Base-by-base conservation (phyloP, 2,329 filamentous ascomycete genomes). In the Fusarium compactum region DNA sequence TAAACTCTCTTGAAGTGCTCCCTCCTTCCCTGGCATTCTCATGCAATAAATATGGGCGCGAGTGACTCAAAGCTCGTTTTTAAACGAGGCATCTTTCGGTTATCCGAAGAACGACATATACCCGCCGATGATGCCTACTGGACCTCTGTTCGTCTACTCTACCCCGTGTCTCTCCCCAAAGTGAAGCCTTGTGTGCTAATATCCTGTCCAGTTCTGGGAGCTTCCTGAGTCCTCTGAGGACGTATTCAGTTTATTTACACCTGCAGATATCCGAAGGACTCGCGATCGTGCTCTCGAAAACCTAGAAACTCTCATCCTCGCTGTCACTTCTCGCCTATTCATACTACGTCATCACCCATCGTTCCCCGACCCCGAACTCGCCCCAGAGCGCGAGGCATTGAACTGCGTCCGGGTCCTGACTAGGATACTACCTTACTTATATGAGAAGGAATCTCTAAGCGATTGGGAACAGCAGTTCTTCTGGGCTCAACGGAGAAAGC, bases 51-150 rank as follows among this genome's bases (percentile, higher is more conserved):
- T 45, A 99, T 99, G 96, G 96, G 96, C 82, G 95, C 95, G 79
- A 98, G 95, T 83, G 95, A 98, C 84, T 98, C 95, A 77, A 98
- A 98, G 87, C 90, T 98, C 79, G 94, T 95, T 79, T 98, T 99
- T 88, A 98, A 98, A 84, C 93, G 97, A 83, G 95, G 95, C 82
- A 97, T 98, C 84, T 98, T 98, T 85, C 90, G 92, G 78, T 89
- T 99, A 64, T 96, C 94, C n/a, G 94, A 97, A 80, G 92, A 97
- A 80, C 90, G 91, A 72, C 87, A 92, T 79, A 98, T 98, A 78
- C 87, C 94, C 65, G 90, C 94, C 60, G 92, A 96, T 81, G 94
- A 98, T 83, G 86, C 90, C 20, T 98, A 97, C 84, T 99, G 96
- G 96, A 91, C 92, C 70, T 93, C 93, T 79, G 94, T 97, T 82